These are phyloP conservation scores for Fusarium chaquense DNA, from an alignment of 2,329 filamentous ascomycete genomes.

Conservation along the genomic window DNA sequence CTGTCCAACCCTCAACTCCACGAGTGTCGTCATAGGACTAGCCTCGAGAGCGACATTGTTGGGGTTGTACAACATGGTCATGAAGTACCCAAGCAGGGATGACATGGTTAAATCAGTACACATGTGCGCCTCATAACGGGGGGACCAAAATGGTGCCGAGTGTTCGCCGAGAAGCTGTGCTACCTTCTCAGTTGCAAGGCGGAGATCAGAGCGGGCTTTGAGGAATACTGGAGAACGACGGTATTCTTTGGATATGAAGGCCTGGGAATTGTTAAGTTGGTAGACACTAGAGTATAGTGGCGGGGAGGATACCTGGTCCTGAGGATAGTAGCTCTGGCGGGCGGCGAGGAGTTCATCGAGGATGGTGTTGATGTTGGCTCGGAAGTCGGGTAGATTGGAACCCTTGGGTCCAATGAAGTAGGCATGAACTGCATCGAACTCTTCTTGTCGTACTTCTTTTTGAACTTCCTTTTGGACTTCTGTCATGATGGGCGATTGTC, in stretches of 20 bases:
- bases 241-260: conserved; percentile 54
- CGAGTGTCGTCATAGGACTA: conserved; percentile 58
- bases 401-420: conserved; percentile 60
- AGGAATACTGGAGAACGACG: conserved; percentile 53
- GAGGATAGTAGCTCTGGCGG: conserved; percentile 52
- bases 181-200: conserved; percentile 51
- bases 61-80: conserved; percentile 64
- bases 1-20: conserved; percentile 59
- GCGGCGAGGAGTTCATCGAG: conserved; percentile 53
- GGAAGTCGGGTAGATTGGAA: conserved; percentile 56
- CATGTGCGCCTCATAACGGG: conserved; percentile 62
- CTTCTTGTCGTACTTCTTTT: conserved; percentile 21
- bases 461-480: conserved; percentile 14
- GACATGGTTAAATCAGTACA: conserved; percentile 58
- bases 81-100: conserved; percentile 59
- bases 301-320: conserved; percentile 50
- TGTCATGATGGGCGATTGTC: conserved; percentile 4
- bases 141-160: conserved; percentile 61
- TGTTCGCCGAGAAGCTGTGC: conserved; percentile 56
- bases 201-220: conserved; percentile 50
- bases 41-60: conserved; percentile 62
- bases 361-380: conserved; percentile 55
- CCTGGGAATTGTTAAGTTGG: background rate
- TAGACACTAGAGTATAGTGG: fast-evolving
- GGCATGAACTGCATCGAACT: conserved; percentile 48